Conservation (phyloP, 305 asterid genomes). For the Solanum hybrid region DNA sequence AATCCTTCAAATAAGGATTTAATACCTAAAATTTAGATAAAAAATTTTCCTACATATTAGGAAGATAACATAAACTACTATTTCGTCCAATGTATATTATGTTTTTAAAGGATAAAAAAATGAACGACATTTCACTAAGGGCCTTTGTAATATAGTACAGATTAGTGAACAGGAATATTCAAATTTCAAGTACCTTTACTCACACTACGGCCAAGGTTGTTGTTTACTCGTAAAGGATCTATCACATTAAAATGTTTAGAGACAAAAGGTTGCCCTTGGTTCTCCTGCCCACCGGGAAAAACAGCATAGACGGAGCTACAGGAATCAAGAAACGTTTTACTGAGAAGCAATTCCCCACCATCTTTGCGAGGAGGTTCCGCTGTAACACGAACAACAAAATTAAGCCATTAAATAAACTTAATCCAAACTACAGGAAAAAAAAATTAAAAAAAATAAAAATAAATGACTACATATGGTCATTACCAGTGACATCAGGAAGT, state of each 20-base stretch:
- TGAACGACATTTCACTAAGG: not conserved
- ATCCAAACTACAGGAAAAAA: not conserved
- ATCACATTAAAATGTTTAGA: constrained; percentile 80
- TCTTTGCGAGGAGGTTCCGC: constrained; percentile 86
- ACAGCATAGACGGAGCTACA: constrained; percentile 85
- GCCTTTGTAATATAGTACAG: not conserved
- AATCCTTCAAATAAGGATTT: not conserved
- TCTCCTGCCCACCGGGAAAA: constrained; percentile 63
- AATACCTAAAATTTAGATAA: not conserved
- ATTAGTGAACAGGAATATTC: not conserved
- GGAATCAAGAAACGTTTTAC: constrained; percentile 73
- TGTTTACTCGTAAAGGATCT: constrained; percentile 85
- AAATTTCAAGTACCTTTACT: constrained; percentile 58
- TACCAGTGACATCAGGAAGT: constrained; percentile 85
- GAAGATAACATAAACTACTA: not conserved
- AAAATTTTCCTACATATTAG: not conserved
- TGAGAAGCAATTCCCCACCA: constrained; percentile 62
- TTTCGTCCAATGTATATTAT: not conserved
- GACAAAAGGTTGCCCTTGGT: constrained; percentile 63
- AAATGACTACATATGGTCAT: constrained; percentile 1
- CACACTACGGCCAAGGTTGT: constrained; percentile 97
- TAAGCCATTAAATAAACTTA: constrained; percentile 2
- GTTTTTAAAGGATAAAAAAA: not conserved
- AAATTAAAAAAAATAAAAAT: not conserved
- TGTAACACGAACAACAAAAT: constrained; percentile 27